These are phyloP conservation scores for Erysimum pusillum DNA, from an alignment of 441 rosid species.

Conservation along the genomic window DNA sequence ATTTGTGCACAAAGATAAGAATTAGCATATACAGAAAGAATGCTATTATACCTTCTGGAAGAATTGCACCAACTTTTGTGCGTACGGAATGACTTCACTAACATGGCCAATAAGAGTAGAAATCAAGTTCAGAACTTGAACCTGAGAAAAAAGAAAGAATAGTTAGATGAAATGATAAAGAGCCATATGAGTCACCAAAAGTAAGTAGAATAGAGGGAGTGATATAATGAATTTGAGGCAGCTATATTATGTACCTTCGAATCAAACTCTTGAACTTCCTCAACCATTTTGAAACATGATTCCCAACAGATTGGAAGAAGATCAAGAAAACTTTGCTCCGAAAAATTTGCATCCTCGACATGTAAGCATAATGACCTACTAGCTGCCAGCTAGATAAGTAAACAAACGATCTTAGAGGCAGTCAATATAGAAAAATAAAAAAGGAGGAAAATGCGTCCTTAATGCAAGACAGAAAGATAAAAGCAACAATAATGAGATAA, in stretches of 20 bases:
- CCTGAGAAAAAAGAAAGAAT: constrained; percentile 58
- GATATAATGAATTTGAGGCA: constrained; percentile 26
- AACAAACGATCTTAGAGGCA: constrained; percentile 47
- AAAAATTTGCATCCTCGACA: constrained; percentile 97
- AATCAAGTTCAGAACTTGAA: constrained; percentile 94
- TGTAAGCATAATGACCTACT: constrained; percentile 93
- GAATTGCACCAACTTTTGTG: constrained; percentile 83
- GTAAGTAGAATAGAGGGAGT: constrained; percentile 27
- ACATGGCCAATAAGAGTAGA: constrained; percentile 89
- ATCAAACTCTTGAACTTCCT: constrained; percentile 98
- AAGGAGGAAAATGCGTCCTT: constrained; percentile 17
- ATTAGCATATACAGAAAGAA: constrained; percentile 25
- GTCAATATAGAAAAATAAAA: constrained; percentile 22
- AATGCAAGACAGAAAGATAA: constrained; percentile 21
- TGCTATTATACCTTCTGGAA: constrained; percentile 76
- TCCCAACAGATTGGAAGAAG: constrained; percentile 94
- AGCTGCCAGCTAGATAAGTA: constrained; percentile 84
- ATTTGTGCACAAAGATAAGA: constrained; percentile 24
- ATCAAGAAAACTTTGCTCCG: constrained; percentile 76
- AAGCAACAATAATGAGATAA: constrained; percentile 28
- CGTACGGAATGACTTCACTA: constrained; percentile 78
- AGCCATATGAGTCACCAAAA: constrained; percentile 18
- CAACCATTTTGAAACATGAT: constrained; percentile 89
- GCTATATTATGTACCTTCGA: constrained; percentile 73
- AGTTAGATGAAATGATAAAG: constrained; percentile 30